A percentile compares a stretch with the other conserved stretches of the same genome.
phyloP scores from a whole-genome alignment of 208 protist species.

The Wallacemonas sp. region DNA sequence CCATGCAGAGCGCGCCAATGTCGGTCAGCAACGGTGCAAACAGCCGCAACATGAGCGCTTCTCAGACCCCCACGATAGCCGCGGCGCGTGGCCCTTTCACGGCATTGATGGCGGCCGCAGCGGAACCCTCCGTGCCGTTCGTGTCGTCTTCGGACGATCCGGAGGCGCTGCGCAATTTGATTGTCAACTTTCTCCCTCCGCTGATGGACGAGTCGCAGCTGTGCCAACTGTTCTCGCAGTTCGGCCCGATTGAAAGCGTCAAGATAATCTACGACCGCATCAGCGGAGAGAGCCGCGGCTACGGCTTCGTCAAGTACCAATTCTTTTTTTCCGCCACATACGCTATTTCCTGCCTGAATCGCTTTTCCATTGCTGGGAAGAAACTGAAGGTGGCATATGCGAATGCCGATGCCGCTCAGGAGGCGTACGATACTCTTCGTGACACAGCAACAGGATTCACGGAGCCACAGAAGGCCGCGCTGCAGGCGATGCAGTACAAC shows the following conservation, averaged over 20 bases:
- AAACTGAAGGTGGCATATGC: conserved; percentile 87
- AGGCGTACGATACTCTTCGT: conserved; percentile 52
- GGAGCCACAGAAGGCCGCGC: conserved; percentile 50
- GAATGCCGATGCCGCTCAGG: conserved; percentile 57
- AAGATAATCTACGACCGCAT: conserved; percentile 89
- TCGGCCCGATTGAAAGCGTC: conserved; percentile 82
- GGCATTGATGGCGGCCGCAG: not conserved
- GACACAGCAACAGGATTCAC: conserved; percentile 51
- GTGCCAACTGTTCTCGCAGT: conserved; percentile 74
- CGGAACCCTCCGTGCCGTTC: no score
- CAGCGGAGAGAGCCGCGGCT: conserved; percentile 78
- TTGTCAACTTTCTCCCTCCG: conserved; percentile 87
- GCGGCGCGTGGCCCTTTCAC: not conserved
- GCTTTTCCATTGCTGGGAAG: conserved; percentile 77
- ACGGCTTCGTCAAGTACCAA: conserved; percentile 88
- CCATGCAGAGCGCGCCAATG: not conserved
- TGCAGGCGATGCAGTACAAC: conserved; percentile 67
- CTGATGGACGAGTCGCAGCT: conserved; percentile 76
- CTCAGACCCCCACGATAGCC: not conserved
- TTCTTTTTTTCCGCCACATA: conserved; percentile 84
- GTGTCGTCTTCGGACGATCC: conserved; percentile 40
- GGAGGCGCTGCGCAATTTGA: conserved; percentile 76
- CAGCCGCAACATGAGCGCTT: not conserved
- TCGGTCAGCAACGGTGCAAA: not conserved
- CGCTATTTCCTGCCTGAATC: conserved; percentile 78